A percentile compares a stretch with the other conserved stretches of the same genome.
phyloP scores from a whole-genome alignment of 2,329 filamentous ascomycete species.

The Pleoardoris graminearum region DNA sequence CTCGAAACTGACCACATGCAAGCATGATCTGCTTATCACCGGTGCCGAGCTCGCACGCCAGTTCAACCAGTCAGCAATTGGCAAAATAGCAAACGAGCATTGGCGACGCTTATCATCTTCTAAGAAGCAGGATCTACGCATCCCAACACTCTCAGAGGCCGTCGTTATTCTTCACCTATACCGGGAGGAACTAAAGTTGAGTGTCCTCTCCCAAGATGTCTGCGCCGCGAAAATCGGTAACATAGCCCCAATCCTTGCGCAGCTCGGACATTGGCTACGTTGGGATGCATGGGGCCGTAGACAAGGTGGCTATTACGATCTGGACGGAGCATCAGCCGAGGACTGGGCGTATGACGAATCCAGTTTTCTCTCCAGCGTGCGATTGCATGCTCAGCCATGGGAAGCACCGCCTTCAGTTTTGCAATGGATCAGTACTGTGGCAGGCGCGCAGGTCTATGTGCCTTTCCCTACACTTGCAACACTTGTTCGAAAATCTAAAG shows the following conservation, averaged over 20 bases:
- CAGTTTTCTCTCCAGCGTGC: slow-evolving; percentile 32
- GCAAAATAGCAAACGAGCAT: slow-evolving; percentile 50
- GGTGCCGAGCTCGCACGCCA: slow-evolving; percentile 42
- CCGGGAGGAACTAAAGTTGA: slow-evolving; percentile 86
- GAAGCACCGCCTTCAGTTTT: slow-evolving; percentile 62
- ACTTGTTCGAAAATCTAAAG: slow-evolving; percentile 42
- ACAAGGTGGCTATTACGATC: slow-evolving; percentile 59
- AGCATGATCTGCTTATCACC: slow-evolving; percentile 28
- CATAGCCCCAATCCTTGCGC: slow-evolving; percentile 75
- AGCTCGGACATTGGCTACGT: slow-evolving; percentile 79
- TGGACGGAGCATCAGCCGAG: slow-evolving; percentile 61
- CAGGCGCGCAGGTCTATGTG: slow-evolving; percentile 33
- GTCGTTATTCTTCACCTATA: slow-evolving; percentile 79
- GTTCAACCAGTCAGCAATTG: slow-evolving; percentile 40
- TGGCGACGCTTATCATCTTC: slow-evolving; percentile 59
- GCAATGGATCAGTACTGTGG: slow-evolving; percentile 49
- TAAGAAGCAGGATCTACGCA: slow-evolving; percentile 43
- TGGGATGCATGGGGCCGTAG: slow-evolving; percentile 67
- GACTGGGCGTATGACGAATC: slow-evolving; percentile 61
- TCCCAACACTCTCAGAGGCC: slow-evolving; percentile 66
- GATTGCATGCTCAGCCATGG: slow-evolving; percentile 40
- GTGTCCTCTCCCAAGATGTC: slow-evolving; percentile 60
- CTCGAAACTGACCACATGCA: slow-evolving; percentile 32
- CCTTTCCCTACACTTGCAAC: slow-evolving; percentile 45
- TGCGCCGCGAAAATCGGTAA: slow-evolving; percentile 51